phyloP scores from a whole-genome alignment of 2,329 filamentous ascomycete species.

The Colletotrichum sp. region DNA sequence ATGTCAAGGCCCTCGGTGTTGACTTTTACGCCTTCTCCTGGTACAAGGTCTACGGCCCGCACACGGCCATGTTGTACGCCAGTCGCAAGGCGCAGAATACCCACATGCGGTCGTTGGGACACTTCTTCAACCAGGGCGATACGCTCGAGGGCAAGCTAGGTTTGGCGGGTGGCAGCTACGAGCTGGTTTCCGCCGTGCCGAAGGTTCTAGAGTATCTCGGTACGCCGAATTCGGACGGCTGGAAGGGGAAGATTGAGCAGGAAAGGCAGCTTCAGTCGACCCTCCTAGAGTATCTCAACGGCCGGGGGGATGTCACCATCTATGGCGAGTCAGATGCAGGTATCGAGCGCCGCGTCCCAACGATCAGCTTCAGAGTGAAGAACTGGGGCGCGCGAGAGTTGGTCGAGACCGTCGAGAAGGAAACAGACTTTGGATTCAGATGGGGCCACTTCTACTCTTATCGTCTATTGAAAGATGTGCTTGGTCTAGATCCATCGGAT shows the following conservation, averaged over 20 bases:
- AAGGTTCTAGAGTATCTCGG: constrained; percentile 67
- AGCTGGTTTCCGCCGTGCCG: constrained; percentile 69
- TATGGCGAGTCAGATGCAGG: constrained; percentile 60
- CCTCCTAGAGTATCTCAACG: constrained; percentile 64
- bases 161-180: constrained; percentile 73
- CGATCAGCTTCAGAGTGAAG: constrained; percentile 69
- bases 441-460: constrained; percentile 75
- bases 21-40: constrained; percentile 83
- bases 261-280: constrained; percentile 65
- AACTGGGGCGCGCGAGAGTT: constrained; percentile 61
- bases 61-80: constrained; percentile 74
- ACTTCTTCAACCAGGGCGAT: constrained; percentile 69
- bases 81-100: constrained; percentile 57
- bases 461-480: constrained; percentile 62
- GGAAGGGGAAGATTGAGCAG: constrained; percentile 59
- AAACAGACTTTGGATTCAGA: constrained; percentile 64
- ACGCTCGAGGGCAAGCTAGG: constrained; percentile 72
- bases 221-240: constrained; percentile 40
- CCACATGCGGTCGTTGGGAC: constrained; percentile 60
- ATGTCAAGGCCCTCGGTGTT: constrained; percentile 71
- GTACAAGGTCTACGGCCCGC: constrained; percentile 85
- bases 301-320: constrained; percentile 58
- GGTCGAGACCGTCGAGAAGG: constrained; percentile 66
- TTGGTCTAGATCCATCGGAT: constrained; percentile 59
- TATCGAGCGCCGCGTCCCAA: constrained; percentile 60